Evolutionary conservation across 768 basidiomycete species (phyloP).

Genomic region (Phanerochaete carnosa): DNA sequence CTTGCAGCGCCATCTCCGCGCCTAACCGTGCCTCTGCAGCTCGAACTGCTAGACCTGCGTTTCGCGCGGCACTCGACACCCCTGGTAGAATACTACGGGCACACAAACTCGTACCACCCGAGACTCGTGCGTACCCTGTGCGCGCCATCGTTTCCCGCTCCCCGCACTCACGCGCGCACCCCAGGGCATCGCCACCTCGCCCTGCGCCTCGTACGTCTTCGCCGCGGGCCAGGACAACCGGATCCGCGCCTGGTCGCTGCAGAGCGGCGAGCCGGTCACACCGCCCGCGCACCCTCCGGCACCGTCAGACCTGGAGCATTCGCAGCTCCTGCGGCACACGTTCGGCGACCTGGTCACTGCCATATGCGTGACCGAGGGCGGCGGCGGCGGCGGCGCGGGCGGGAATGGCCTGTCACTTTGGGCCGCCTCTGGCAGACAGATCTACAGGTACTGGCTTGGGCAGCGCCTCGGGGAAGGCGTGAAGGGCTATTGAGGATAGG

Average conservation of each 20-base stretch:
- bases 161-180: neutral
- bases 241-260: slow-evolving; percentile 69
- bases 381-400: neutral
- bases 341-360: slow-evolving; percentile 40
- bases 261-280: slow-evolving; percentile 43
- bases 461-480: slow-evolving; percentile 19
- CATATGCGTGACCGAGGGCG: slow-evolving; percentile 47
- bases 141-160: neutral
- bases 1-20: slow-evolving; percentile 8
- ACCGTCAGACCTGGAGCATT: neutral
- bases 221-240: slow-evolving; percentile 65
- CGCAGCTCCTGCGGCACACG: slow-evolving; percentile 26
- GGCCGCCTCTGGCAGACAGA: slow-evolving; percentile 42
- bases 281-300: slow-evolving; percentile 15
- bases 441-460: slow-evolving; percentile 52
- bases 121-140: slow-evolving; percentile 46
- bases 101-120: slow-evolving; percentile 51
- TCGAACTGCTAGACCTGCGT: slow-evolving; percentile 62
- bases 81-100: slow-evolving; percentile 45
- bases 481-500: neutral
- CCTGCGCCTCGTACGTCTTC: slow-evolving; percentile 55
- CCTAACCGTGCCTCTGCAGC: slow-evolving; percentile 31
- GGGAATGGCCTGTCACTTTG: slow-evolving; percentile 43
- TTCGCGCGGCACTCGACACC: slow-evolving; percentile 45
- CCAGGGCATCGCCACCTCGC: slow-evolving; percentile 63